phyloP scores from a whole-genome alignment of 345 rosid species.

The Citrus sinensis region DNA sequence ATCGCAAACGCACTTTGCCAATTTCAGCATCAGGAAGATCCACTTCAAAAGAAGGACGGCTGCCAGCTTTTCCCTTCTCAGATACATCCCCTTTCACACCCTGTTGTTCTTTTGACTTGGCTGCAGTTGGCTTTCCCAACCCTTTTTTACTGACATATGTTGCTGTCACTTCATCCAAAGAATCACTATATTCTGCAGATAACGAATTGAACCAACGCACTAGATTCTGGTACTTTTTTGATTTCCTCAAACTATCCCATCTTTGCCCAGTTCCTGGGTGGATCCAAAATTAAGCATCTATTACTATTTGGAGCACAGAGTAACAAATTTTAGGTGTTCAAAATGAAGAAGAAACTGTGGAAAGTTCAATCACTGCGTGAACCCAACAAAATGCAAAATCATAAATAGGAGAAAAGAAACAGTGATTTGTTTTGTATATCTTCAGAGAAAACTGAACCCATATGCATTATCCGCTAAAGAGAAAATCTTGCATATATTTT shows the following conservation, averaged over 20 bases:
- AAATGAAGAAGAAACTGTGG: background rate
- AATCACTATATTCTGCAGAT: conserved; percentile 48
- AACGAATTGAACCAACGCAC: conserved; percentile 87
- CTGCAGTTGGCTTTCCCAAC: conserved; percentile 45
- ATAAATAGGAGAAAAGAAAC: background rate
- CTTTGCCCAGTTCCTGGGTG: conserved; percentile 65
- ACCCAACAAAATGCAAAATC: background rate
- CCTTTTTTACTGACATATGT: conserved; percentile 57
- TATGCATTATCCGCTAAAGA: no score
- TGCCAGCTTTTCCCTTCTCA: conserved; percentile 55
- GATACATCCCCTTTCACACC: conserved; percentile 33
- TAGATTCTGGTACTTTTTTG: conserved; percentile 76
- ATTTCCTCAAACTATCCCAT: conserved; percentile 95
- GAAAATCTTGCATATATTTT: no score
- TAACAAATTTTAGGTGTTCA: background rate
- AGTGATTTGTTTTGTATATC: no score
- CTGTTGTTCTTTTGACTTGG: conserved; percentile 49
- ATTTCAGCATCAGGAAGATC: conserved; percentile 82
- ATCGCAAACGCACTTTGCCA: conserved; percentile 76
- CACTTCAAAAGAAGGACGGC: conserved; percentile 44
- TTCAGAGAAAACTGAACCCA: no score
- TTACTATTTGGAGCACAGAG: background rate
- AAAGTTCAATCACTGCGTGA: background rate
- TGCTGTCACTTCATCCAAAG: conserved; percentile 46
- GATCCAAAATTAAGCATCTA: conserved; percentile 3